These are phyloP conservation scores for Lasiodiplodia gonubiensis DNA, from an alignment of 2,329 filamentous ascomycete species.

Conservation along the genomic window DNA sequence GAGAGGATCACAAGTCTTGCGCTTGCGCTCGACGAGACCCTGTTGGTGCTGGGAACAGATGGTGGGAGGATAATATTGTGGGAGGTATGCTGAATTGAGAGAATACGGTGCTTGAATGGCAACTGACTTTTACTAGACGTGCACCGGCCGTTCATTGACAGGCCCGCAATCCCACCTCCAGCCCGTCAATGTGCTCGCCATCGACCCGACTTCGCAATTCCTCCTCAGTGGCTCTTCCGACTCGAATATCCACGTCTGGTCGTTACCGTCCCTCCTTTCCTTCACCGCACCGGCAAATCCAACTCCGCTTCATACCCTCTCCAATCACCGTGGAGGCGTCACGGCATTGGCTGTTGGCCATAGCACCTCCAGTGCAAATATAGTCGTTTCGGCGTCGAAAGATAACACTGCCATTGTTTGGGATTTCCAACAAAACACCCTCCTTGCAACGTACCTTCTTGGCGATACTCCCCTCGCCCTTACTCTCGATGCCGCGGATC, in stretches of 20 bases:
- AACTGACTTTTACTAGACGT: conserved; percentile 58
- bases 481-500: conserved; percentile 79
- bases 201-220: conserved; percentile 72
- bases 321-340: conserved; percentile 76
- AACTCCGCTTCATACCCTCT: conserved; percentile 77
- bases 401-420: conserved; percentile 92
- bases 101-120: conserved; percentile 43
- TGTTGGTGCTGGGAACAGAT: conserved; percentile 80
- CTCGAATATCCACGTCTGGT: conserved; percentile 92
- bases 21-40: conserved; percentile 68
- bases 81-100: conserved; percentile 70
- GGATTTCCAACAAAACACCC: conserved; percentile 82
- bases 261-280: conserved; percentile 73
- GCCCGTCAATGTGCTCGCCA: conserved; percentile 75
- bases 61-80: conserved; percentile 87
- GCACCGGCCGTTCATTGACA: conserved; percentile 76
- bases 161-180: conserved; percentile 81
- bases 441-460: conserved; percentile 82
- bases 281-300: conserved; percentile 56
- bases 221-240: conserved; percentile 82
- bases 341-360: conserved; percentile 68
- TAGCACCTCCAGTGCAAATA: conserved; percentile 73
- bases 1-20: conserved; percentile 82
- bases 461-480: conserved; percentile 74
- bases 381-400: conserved; percentile 81